Evolutionary conservation across 495 filamentous ascomycete species (phyloP).

Genomic region (Collariella sp.): DNA sequence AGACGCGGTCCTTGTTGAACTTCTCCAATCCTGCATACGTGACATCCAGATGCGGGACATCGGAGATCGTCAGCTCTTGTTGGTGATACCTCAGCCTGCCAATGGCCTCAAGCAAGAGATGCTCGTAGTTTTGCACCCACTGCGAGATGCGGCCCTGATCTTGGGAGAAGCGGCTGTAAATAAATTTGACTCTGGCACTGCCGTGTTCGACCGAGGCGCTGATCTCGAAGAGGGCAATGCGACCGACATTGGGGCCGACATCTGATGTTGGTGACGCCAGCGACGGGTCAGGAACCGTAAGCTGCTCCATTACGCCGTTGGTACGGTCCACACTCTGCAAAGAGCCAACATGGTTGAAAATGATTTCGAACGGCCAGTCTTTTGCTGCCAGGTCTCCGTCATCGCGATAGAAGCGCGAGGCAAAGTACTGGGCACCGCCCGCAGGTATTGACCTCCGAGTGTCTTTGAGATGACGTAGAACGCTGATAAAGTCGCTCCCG

Average conservation of each 20-base stretch:
- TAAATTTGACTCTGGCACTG: conserved; percentile 53
- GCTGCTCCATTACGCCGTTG: conserved; percentile 52
- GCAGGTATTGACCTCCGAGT: conserved; percentile 26
- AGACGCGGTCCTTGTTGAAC: conserved; percentile 43
- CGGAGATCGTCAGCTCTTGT: conserved; percentile 49
- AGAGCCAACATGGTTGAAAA: conserved; percentile 61
- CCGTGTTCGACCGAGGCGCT: conserved; percentile 50
- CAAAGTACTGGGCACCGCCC: conserved; percentile 25
- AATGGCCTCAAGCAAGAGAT: conserved; percentile 44
- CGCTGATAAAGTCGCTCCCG: conserved; percentile 32
- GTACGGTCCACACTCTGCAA: conserved; percentile 54
- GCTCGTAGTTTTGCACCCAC: conserved; percentile 54
- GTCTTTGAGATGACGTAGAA: conserved; percentile 37
- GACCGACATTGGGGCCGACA: conserved; percentile 44
- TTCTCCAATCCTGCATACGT: conserved; percentile 49
- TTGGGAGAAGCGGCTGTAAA: conserved; percentile 52
- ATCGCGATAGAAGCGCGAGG: conserved; percentile 39
- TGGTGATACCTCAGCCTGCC: conserved; percentile 40
- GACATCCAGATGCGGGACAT: conserved; percentile 55
- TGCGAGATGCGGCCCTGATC: conserved; percentile 47
- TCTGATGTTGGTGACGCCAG: conserved; percentile 45
- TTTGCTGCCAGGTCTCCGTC: conserved; percentile 37
- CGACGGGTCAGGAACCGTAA: conserved; percentile 34
- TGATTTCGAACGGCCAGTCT: conserved; percentile 58
- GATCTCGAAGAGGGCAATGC: conserved; percentile 60